Conservation (phyloP, 2,329 filamentous ascomycete genomes). For the Claviceps maximensis region DNA sequence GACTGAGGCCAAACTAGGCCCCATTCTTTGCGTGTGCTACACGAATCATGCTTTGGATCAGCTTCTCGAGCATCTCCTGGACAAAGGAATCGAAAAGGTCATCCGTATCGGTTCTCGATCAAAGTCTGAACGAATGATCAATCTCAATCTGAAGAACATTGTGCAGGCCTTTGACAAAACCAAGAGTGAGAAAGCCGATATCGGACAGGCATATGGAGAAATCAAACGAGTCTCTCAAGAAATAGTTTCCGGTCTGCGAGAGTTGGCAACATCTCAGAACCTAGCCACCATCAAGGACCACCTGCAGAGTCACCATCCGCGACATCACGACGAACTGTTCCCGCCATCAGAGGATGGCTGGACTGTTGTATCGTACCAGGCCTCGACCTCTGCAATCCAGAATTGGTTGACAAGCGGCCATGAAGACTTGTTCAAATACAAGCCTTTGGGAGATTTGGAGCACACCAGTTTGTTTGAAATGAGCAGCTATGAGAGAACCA, state of each 20-base stretch:
- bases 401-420: neutral
- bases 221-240: neutral
- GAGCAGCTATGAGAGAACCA: neutral
- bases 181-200: slow-evolving; percentile 21
- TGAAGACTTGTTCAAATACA: neutral
- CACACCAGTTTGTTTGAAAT: neutral
- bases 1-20: slow-evolving; percentile 26
- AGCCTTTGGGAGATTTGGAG: neutral
- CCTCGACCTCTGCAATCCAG: neutral
- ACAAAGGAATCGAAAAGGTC: slow-evolving; percentile 33
- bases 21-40: slow-evolving; percentile 39
- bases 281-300: neutral
- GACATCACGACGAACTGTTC: neutral
- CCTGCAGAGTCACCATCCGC: neutral
- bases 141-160: slow-evolving; percentile 34
- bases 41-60: slow-evolving; percentile 39
- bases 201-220: slow-evolving; percentile 10
- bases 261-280: neutral
- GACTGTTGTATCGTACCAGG: neutral
- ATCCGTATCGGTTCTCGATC: slow-evolving; percentile 49
- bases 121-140: slow-evolving; percentile 37
- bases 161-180: slow-evolving; percentile 20
- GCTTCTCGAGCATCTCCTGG: slow-evolving; percentile 45
- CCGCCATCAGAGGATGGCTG: neutral
- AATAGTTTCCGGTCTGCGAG: neutral